Percentiles rank a stretch among this genome's conserved stretches.
Evolutionary conservation across 768 basidiomycete genomes (phyloP).

Genomic region (Suillus weaverae): DNA sequence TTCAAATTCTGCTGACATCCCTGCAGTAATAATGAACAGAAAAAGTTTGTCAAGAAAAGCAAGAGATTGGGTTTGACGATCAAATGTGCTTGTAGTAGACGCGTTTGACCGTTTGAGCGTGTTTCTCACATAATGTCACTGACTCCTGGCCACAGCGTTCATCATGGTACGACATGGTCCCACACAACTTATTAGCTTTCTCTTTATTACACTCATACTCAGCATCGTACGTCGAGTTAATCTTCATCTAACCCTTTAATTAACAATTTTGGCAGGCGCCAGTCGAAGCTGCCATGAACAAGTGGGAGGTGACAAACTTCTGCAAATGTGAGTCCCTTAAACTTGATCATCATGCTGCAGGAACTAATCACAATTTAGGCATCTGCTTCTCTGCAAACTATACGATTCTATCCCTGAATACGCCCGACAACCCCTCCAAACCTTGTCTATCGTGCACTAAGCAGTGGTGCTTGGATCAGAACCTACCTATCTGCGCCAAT

Average conservation of each 20-base stretch:
- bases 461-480: constrained; percentile 94
- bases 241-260: constrained; percentile 4
- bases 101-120: constrained; percentile 6
- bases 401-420: constrained; percentile 77
- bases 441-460: constrained; percentile 93
- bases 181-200: constrained; percentile 15
- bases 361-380: constrained; percentile 46
- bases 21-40: constrained; percentile 8
- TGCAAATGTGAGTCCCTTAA: constrained; percentile 68
- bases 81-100: constrained; percentile 1
- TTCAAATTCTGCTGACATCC: constrained; percentile 86
- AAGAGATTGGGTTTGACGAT: not conserved
- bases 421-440: constrained; percentile 82
- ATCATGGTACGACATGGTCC: not conserved
- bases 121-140: constrained; percentile 5
- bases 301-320: constrained; percentile 90
- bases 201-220: constrained; percentile 8
- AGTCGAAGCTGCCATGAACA: constrained; percentile 50
- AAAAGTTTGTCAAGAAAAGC: not conserved
- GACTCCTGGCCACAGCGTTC: not conserved
- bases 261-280: constrained; percentile 34
- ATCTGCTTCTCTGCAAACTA: constrained; percentile 90
- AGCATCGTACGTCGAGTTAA: constrained; percentile 28
- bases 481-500: constrained; percentile 78
- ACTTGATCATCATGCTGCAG: constrained; percentile 3